These are phyloP conservation scores for Rostrohypoxylon terebratum DNA, from an alignment of 495 filamentous ascomycete genomes.

Conservation along the genomic window DNA sequence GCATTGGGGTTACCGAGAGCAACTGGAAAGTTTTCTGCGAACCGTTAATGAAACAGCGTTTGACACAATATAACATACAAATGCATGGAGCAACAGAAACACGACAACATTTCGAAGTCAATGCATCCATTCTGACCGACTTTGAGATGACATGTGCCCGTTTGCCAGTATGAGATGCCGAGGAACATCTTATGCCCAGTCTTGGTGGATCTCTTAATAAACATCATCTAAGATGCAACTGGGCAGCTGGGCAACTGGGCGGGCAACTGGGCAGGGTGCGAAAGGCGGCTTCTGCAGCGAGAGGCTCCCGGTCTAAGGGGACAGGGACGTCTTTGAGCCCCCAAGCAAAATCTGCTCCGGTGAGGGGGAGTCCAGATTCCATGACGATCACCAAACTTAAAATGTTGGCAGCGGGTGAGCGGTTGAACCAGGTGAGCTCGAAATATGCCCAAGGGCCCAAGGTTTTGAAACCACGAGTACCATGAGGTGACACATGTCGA, in stretches of 20 bases:
- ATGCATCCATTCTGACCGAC: background rate
- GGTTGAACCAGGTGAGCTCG: too few relatives aligned
- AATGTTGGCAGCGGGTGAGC: conserved; percentile 22
- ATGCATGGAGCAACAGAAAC: background rate
- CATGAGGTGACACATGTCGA: background rate
- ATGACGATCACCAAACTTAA: conserved; percentile 14
- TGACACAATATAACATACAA: conserved; percentile 2
- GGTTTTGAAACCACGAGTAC: conserved; percentile 1
- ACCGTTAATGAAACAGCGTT: conserved; percentile 27
- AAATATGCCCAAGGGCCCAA: conserved; percentile 2
- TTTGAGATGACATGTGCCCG: conserved; percentile 15
- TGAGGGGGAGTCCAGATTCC: conserved; percentile 19
- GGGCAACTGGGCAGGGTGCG: conserved; percentile 1
- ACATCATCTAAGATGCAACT: conserved; percentile 8
- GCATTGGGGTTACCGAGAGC: conserved; percentile 8
- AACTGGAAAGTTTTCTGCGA: conserved; percentile 20
- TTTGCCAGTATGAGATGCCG: conserved; percentile 25
- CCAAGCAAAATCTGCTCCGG: conserved; percentile 1
- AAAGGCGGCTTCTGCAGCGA: conserved; percentile 33
- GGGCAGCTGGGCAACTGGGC: too few relatives aligned
- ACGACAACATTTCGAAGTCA: background rate
- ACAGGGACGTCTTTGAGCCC: background rate
- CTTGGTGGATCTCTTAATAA: conserved; percentile 23
- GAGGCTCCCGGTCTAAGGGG: background rate
- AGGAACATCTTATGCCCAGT: conserved; percentile 18